Evolutionary conservation across 164 flowering plant genomes (phyloP), one percentile per base, ranked within the genome.

Genomic region (Tinospora cordifolia): DNA sequence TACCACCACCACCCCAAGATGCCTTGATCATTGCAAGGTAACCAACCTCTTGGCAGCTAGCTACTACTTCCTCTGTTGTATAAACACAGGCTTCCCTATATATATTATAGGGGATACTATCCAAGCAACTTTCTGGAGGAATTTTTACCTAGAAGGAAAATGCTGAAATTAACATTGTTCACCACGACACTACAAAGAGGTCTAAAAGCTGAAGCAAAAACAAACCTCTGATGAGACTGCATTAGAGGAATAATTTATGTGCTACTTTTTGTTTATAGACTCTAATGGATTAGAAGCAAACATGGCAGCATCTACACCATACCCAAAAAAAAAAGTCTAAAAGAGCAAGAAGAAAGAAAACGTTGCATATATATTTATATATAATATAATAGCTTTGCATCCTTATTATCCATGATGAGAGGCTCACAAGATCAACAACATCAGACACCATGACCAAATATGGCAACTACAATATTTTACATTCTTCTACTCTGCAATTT

Each of bases 111-210:
- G n/a, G n/a, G n/a, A n/a, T n/a, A n/a, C n/a, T n/a, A n/a, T n/a
- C n/a, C n/a, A n/a, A n/a, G n/a, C n/a, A n/a, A n/a, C n/a, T n/a
- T n/a, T n/a, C n/a, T n/a, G n/a, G n/a, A n/a, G n/a, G n/a, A n/a
- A n/a, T n/a, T n/a, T n/a, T n/a, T n/a, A n/a, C n/a, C n/a, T 95
- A 80, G 46, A 81, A 74, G 62, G 75, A 21, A 46, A 14, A 69
- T 24, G 38, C 59, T n/a, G 22, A 58, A 38, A 58, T 49, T 63
- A 30, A 17, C n/a, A n/a, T n/a, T n/a, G n/a, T n/a, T n/a, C n/a
- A n/a, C n/a, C n/a, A n/a, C n/a, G n/a, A n/a, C 22, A 51, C 58
- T 0, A 51, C 59, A n/a, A 30, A 30, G 36, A 51, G 1, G 3
- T 5, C 58, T 13, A 49, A 12, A 24, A 59, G 63, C 21, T 11